Percentiles rank a stretch among this genome's conserved stretches.
Conservation (phyloP, 495 filamentous ascomycete species). For the Apiosordaria backusii region DNA sequence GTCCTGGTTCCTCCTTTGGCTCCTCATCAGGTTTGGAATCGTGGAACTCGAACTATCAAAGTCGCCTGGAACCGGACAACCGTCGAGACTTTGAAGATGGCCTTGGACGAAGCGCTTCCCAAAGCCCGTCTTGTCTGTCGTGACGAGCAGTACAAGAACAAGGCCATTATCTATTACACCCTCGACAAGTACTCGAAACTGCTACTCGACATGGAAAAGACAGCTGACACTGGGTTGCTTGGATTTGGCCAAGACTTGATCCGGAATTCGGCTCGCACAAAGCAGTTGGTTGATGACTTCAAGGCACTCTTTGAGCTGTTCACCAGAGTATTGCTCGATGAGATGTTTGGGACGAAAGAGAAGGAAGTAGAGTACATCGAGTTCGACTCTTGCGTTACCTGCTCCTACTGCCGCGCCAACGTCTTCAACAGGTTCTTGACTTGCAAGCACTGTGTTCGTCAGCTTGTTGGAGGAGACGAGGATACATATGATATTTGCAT, state of each 20-base stretch:
- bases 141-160: slow-evolving; percentile 99
- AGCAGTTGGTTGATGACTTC: slow-evolving; percentile 73
- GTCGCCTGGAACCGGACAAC: slow-evolving; percentile 98
- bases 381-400: slow-evolving; percentile 87
- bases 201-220: slow-evolving; percentile 52
- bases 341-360: slow-evolving; percentile 70
- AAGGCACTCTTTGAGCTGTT: slow-evolving; percentile 70
- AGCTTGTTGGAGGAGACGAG: slow-evolving; percentile 57
- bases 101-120: slow-evolving; percentile 79
- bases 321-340: slow-evolving; percentile 72
- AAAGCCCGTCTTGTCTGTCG: slow-evolving; percentile 88
- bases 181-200: slow-evolving; percentile 70
- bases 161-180: slow-evolving; percentile 85
- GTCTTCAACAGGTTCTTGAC: slow-evolving; percentile 97
- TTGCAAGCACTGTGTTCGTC: slow-evolving; percentile 67
- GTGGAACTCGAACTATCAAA: slow-evolving; percentile 91
- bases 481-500: slow-evolving; percentile 93
- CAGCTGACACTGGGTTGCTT: slow-evolving; percentile 37
- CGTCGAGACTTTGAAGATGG: slow-evolving; percentile 80
- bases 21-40: slow-evolving; percentile 98
- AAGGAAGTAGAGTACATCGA: slow-evolving; percentile 65
- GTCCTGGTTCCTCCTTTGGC: slow-evolving; percentile 93
- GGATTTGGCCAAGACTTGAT: slow-evolving; percentile 45
- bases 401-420: slow-evolving; percentile 92
- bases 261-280: slow-evolving; percentile 54